phyloP scores from a whole-genome alignment of 2,329 filamentous ascomycete genomes.

The Diaporthe sp. region DNA sequence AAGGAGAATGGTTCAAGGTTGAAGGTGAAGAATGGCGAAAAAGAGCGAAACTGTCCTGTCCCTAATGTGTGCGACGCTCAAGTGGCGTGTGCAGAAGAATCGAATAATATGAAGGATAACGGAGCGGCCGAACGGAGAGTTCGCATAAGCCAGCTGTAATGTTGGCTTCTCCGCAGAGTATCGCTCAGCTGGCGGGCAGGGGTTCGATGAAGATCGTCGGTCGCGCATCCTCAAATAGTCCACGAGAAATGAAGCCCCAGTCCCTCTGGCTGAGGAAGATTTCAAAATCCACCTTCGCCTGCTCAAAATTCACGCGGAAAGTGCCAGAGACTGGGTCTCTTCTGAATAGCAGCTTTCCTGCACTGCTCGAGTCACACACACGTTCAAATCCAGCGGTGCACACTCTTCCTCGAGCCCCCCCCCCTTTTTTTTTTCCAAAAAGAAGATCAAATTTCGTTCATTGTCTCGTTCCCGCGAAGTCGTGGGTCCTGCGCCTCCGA shows the following conservation, averaged over 20 bases:
- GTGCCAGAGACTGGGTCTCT: not conserved
- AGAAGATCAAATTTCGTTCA: slow-evolving; percentile 43
- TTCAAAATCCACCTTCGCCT: not conserved
- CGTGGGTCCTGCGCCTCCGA: slow-evolving; percentile 45
- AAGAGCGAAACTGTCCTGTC: slow-evolving; percentile 8
- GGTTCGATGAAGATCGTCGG: slow-evolving; percentile 25
- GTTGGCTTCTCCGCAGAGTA: slow-evolving; percentile 24
- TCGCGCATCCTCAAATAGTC: slow-evolving; percentile 18
- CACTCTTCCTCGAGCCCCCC: not conserved
- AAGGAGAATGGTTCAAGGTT: slow-evolving; percentile 4
- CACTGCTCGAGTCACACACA: slow-evolving; percentile 2
- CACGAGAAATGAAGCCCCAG: slow-evolving; percentile 27
- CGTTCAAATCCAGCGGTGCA: slow-evolving; percentile 3
- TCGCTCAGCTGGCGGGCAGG: slow-evolving; percentile 25
- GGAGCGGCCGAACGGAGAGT: not conserved
- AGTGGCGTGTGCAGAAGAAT: slow-evolving; percentile 23
- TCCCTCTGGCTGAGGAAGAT: not conserved
- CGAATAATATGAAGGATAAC: not conserved
- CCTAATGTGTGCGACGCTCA: slow-evolving; percentile 23
- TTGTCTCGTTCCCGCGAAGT: slow-evolving; percentile 45
- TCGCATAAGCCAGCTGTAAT: slow-evolving; percentile 12
- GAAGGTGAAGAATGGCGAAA: slow-evolving; percentile 5
- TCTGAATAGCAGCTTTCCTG: not conserved
- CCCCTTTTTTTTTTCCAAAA: slow-evolving; percentile 23
- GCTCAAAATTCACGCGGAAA: slow-evolving; percentile 7